Evolutionary conservation across 1,139 yeast genomes (phyloP).

Genomic region (Eremothecium cymbalariae): DNA sequence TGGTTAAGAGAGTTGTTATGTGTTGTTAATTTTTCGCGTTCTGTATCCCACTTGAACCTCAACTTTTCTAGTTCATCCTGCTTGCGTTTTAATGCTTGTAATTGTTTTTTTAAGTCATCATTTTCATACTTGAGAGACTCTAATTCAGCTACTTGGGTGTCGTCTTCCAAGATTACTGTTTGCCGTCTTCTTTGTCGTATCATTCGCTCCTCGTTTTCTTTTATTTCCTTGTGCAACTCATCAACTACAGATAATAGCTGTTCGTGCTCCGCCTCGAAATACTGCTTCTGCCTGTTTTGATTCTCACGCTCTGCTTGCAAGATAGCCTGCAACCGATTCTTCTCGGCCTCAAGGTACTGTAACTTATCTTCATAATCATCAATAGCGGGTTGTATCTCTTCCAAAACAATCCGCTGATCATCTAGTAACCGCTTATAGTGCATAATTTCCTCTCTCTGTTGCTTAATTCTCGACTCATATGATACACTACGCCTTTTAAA

Average conservation of each 20-base stretch:
- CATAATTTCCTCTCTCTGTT: slow-evolving; percentile 19
- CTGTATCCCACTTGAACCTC: slow-evolving; percentile 25
- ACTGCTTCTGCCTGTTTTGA: slow-evolving; percentile 22
- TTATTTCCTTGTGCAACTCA: slow-evolving; percentile 27
- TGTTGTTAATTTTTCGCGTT: slow-evolving; percentile 23
- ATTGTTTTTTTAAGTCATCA: slow-evolving; percentile 13
- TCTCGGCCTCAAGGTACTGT: slow-evolving; percentile 19
- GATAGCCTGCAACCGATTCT: slow-evolving; percentile 18
- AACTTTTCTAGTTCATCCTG: slow-evolving; percentile 13
- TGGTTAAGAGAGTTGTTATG: slow-evolving; percentile 27
- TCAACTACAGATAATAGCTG: slow-evolving; percentile 28
- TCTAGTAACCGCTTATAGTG: slow-evolving; percentile 26
- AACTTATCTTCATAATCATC: slow-evolving; percentile 26
- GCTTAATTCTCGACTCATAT: slow-evolving; percentile 12
- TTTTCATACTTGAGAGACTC: slow-evolving; percentile 4
- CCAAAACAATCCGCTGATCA: slow-evolving; percentile 29
- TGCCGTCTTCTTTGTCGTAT: slow-evolving; percentile 2
- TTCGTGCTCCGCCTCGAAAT: slow-evolving; percentile 29
- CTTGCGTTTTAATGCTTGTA: slow-evolving; percentile 13
- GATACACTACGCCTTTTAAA: not conserved
- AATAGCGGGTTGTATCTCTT: slow-evolving; percentile 30
- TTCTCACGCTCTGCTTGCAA: slow-evolving; percentile 18
- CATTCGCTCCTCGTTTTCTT: slow-evolving; percentile 21
- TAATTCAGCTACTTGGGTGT: not conserved
- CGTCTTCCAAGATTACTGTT: slow-evolving; percentile 2